A percentile compares a stretch with the other conserved stretches of the same genome.
phyloP scores from a whole-genome alignment of 129 eudicot species.

The Flaveria ramosissima region DNA sequence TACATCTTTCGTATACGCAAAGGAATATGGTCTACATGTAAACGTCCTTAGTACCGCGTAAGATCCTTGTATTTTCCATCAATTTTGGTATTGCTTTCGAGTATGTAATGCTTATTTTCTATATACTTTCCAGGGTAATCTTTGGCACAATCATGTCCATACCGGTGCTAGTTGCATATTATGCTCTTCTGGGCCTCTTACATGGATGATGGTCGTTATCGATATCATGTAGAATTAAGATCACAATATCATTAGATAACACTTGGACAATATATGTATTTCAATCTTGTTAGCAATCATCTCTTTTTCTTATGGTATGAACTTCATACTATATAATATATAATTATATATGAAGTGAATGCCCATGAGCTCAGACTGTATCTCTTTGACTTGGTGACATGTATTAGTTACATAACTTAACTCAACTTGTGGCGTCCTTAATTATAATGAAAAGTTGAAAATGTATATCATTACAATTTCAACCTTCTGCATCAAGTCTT shows the following conservation, averaged over 20 bases:
- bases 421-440: too few species aligned
- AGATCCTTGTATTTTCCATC: constrained; percentile 29
- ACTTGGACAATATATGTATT: background rate
- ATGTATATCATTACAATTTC: too few species aligned
- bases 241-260: too few species aligned
- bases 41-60: constrained; percentile 80
- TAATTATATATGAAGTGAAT: too few species aligned
- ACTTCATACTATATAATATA: background rate
- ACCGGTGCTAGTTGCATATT: constrained; percentile 49
- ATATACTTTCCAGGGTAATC: constrained; percentile 47
- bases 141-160: constrained; percentile 53
- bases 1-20: constrained; percentile 63
- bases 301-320: background rate
- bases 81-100: background rate
- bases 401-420: too few species aligned
- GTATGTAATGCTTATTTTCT: background rate
- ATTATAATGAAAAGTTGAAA: too few species aligned
- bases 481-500: too few species aligned
- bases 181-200: constrained; percentile 30
- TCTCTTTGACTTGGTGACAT: too few species aligned
- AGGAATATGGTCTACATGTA: constrained; percentile 72
- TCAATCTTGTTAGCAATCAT: background rate
- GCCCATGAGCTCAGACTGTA: too few species aligned
- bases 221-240: background rate
- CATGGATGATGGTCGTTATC: constrained; percentile 3